Percentiles rank a stretch among this genome's conserved stretches.
These are phyloP conservation scores for Tulasnella sp. DNA, from an alignment of 768 basidiomycete species.

Conservation along the genomic window DNA sequence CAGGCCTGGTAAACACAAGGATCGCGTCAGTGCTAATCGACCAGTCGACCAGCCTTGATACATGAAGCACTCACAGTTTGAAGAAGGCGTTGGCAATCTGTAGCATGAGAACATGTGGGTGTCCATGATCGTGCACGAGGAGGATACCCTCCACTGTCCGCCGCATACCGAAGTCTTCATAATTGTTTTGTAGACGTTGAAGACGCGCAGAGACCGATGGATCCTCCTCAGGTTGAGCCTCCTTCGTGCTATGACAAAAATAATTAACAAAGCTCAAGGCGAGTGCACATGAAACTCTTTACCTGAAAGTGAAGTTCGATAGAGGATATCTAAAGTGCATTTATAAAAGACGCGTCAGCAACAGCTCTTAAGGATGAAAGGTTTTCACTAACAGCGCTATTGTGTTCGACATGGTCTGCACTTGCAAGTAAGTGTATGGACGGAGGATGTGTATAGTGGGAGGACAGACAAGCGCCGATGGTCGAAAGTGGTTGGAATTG, in stretches of 20 bases:
- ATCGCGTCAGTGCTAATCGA: not conserved
- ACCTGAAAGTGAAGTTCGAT: slow-evolving; percentile 91
- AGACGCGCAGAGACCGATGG: slow-evolving; percentile 90
- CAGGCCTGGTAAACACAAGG: slow-evolving; percentile 50
- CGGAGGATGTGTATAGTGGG: not conserved
- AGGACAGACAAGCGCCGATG: not conserved
- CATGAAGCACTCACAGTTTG: slow-evolving; percentile 64
- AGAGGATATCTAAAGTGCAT: slow-evolving; percentile 53
- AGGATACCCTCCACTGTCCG: slow-evolving; percentile 84
- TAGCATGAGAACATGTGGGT: slow-evolving; percentile 94
- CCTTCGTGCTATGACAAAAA: slow-evolving; percentile 60
- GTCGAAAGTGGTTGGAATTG: not conserved
- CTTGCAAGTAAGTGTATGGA: not conserved
- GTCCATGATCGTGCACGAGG: slow-evolving; percentile 91
- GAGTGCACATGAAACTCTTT: slow-evolving; percentile 9
- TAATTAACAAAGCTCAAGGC: not conserved
- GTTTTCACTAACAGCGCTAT: slow-evolving; percentile 21
- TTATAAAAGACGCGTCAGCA: not conserved
- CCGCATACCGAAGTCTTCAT: slow-evolving; percentile 94
- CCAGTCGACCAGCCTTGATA: not conserved
- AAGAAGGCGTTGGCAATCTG: slow-evolving; percentile 99
- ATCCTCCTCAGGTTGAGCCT: slow-evolving; percentile 95
- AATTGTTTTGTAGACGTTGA: slow-evolving; percentile 90
- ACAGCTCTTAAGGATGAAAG: not conserved
- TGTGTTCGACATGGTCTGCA: slow-evolving; percentile 23